Evolutionary conservation across 345 rosid genomes (phyloP).

Genomic region (Eucalyptus erythrocorys): DNA sequence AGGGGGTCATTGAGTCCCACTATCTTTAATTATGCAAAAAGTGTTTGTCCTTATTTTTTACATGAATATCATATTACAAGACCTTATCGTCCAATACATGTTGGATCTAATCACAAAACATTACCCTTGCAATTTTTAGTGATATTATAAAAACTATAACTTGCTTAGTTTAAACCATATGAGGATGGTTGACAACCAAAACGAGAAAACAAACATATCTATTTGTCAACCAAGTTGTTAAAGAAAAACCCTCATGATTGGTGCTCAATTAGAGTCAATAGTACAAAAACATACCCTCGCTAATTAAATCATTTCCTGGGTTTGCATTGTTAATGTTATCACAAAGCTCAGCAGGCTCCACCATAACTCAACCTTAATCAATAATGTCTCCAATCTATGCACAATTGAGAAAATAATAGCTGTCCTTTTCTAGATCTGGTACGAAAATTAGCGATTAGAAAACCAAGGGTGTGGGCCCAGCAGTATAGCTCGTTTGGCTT

Average conservation of each 20-base stretch:
- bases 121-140: background rate
- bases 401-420: conserved; percentile 7
- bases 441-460: background rate
- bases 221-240: background rate
- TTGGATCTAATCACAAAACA: background rate
- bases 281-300: background rate
- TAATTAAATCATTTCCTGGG: background rate
- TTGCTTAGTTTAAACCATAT: background rate
- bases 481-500: background rate
- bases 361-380: background rate
- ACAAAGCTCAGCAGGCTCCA: background rate
- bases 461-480: background rate
- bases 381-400: background rate
- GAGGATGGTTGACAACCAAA: background rate
- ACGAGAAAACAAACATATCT: background rate
- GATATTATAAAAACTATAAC: background rate
- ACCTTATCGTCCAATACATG: background rate
- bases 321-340: background rate
- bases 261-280: background rate
- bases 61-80: background rate
- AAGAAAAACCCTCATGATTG: background rate
- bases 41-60: background rate
- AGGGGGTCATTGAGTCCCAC: background rate
- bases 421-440: background rate
- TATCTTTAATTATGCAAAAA: background rate